Evolutionary conservation across 495 filamentous ascomycete genomes (phyloP), one percentile per base, ranked within the genome.

Genomic region (Daldinia concentrica): DNA sequence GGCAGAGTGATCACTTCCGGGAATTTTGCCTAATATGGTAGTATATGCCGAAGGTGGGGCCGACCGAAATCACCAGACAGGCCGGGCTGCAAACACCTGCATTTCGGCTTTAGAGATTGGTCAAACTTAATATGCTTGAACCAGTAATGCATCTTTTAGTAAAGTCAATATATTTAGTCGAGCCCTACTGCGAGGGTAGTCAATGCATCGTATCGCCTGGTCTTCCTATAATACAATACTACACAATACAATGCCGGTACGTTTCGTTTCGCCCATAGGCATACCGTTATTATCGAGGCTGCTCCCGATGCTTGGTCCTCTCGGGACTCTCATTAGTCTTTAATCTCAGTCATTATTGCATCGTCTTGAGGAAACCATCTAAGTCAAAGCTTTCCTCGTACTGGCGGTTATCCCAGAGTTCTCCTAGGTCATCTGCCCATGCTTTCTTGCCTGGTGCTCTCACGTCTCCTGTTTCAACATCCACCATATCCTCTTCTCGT

Each of bases 381-480:
- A 99, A 80, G 77, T 97, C 91, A 76, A 97, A 99, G 80, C 95
- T 94, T 82, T 98, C 95, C 80, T 97, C 93, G 81, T 99, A 99
- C 81, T 95, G 94, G 61, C 85, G 87, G 74, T 97, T 94, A 77
- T 99, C 95, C 95, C 95, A 98, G 58, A 99, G 84, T 80, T 99
- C 95, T 65, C 93, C 94, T 48, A 99, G 78, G 73, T 97, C 96
- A 77, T 98, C 95, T 48, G 98, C 81, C 86, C 91, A 93, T 39
- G 94, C 94, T 84, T 95, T 97, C 86, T 97, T 97, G 65, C 95
- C 94, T 78, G 95, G 97, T 80, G 97, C 93, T 75, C 93, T 89
- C 58, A 98, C 90, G 68, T 98, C 91, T 37, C 95, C 95, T 8
- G 90, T 92, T 64, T 94, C 93, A 67, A 91, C 90, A 75, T 97